These are phyloP conservation scores for Chenopodium album DNA, from an alignment of 148 eudicot genomes.

Conservation along the genomic window DNA sequence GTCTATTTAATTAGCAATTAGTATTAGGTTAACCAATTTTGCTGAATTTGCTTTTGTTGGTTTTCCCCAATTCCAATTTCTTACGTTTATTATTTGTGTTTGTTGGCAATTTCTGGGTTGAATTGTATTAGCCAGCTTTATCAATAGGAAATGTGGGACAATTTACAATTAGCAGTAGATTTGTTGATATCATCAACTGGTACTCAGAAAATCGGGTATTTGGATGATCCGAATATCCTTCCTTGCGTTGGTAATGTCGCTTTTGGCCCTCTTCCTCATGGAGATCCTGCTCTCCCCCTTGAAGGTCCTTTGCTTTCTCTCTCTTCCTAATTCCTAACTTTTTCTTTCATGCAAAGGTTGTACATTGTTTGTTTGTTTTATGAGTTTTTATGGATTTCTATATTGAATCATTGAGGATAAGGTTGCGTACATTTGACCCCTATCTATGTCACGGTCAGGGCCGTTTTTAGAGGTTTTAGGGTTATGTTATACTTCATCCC, in stretches of 20 bases:
- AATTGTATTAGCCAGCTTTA: conserved; percentile 62
- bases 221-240: conserved; percentile 81
- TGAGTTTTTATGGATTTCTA: too few species aligned
- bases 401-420: too few species aligned
- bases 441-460: too few species aligned
- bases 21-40: neutral
- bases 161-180: conserved; percentile 87
- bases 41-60: neutral
- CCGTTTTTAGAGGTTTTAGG: too few species aligned
- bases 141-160: conserved; percentile 95
- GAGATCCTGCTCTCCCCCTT: conserved; percentile 73
- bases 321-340: neutral
- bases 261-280: conserved; percentile 60
- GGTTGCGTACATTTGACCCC: too few species aligned
- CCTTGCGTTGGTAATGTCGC: conserved; percentile 97
- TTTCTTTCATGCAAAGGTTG: neutral
- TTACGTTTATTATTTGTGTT: too few species aligned
- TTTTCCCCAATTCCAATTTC: too few species aligned
- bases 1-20: neutral
- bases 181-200: conserved; percentile 58
- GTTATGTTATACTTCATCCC: too few species aligned
- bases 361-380: too few species aligned
- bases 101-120: too few species aligned
- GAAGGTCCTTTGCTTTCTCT: conserved; percentile 51
- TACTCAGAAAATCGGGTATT: conserved; percentile 66